Conservation (phyloP, 129 eudicot genomes). For the Ambrosia artemisiifolia region DNA sequence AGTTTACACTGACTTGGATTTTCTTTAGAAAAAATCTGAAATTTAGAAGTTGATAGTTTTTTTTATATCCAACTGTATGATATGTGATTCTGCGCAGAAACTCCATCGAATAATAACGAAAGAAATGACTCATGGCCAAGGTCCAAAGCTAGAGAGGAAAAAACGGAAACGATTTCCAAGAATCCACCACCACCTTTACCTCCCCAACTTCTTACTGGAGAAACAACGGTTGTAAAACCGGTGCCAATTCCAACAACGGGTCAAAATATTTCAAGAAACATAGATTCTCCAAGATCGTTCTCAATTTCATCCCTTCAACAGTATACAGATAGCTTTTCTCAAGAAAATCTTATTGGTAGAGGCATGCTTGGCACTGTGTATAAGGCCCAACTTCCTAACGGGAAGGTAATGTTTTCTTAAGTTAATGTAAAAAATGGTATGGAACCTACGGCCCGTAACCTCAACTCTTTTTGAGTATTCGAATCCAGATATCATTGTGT, state of each 20-base stretch:
- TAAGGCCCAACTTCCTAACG: slow-evolving; percentile 55
- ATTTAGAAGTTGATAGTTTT: not conserved
- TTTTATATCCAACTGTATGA: not conserved
- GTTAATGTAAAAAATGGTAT: not conserved
- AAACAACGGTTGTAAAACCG: slow-evolving; percentile 48
- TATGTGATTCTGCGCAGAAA: not conserved
- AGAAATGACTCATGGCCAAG: slow-evolving; percentile 7
- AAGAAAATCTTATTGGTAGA: slow-evolving; percentile 59
- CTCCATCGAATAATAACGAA: not conserved
- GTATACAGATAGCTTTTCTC: slow-evolving; percentile 65
- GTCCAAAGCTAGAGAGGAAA: slow-evolving; percentile 8
- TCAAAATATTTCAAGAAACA: slow-evolving; percentile 20
- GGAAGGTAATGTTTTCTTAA: slow-evolving; percentile 44
- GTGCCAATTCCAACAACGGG: slow-evolving; percentile 19
- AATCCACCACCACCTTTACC: slow-evolving; percentile 4
- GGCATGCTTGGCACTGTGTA: slow-evolving; percentile 62
- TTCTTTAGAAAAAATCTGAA: not conserved
- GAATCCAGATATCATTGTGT: not conserved
- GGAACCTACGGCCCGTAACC: not conserved
- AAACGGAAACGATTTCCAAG: slow-evolving; percentile 26
- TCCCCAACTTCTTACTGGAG: slow-evolving; percentile 23
- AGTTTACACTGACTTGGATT: not conserved
- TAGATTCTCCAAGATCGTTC: slow-evolving; percentile 47
- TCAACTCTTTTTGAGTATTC: not conserved
- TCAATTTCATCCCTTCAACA: slow-evolving; percentile 66